These are phyloP conservation scores for Ophiostoma novo-ulmi DNA, from an alignment of 2,329 filamentous ascomycete species.

Conservation along the genomic window DNA sequence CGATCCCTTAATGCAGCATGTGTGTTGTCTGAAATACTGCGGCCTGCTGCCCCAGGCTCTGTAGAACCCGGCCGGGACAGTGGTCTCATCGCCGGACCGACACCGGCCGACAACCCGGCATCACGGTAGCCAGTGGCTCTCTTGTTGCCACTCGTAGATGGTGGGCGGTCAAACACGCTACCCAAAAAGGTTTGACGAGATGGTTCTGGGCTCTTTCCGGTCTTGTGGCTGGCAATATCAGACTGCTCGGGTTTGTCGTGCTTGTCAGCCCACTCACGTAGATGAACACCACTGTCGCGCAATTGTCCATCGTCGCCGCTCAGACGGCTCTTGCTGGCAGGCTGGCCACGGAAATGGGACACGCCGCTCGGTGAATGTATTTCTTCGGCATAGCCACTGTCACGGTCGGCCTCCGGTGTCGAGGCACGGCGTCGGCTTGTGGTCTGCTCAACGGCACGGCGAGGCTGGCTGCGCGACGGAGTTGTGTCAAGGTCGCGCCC, in stretches of 20 bases:
- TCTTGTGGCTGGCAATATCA: not conserved
- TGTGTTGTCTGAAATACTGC: constrained; percentile 26
- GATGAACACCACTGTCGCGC: constrained; percentile 54
- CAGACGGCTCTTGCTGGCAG: constrained; percentile 1
- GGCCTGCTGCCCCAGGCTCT: not conserved
- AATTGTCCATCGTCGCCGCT: constrained; percentile 31
- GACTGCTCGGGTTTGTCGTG: not conserved
- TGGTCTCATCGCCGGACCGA: constrained; percentile 18
- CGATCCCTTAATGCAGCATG: constrained; percentile 9
- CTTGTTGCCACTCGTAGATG: constrained; percentile 16
- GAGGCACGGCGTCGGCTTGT: not conserved
- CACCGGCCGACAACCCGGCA: constrained; percentile 26
- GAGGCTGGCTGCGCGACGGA: constrained; percentile 17
- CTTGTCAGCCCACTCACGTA: constrained; percentile 41
- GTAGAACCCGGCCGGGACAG: constrained; percentile 2
- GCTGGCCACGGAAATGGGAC: constrained; percentile 2
- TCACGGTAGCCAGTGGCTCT: constrained; percentile 30
- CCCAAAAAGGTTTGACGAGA: not conserved
- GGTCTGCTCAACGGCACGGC: not conserved
- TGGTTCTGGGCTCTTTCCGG: not conserved
- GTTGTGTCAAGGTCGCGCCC: constrained; percentile 25
- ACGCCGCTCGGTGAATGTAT: constrained; percentile 22
- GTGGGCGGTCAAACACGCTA: not conserved
- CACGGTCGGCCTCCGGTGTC: constrained; percentile 37
- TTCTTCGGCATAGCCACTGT: constrained; percentile 46